These are phyloP conservation scores for Puccinia coronata DNA, from an alignment of 1,284 basidiomycete genomes.

Conservation along the genomic window DNA sequence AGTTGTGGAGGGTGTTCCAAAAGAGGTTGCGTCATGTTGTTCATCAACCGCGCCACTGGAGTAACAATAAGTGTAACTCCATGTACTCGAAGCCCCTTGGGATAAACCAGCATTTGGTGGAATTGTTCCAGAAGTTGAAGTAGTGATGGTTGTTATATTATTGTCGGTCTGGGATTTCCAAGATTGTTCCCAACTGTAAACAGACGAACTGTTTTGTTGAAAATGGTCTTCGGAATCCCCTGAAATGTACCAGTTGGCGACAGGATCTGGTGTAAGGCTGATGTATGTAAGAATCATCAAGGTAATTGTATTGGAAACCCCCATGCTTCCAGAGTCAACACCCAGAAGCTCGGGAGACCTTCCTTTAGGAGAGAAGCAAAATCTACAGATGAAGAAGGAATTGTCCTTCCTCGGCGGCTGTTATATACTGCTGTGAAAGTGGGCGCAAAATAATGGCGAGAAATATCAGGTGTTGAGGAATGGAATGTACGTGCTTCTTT, in stretches of 20 bases:
- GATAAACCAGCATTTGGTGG: constrained; percentile 3
- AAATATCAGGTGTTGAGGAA: constrained; percentile 16
- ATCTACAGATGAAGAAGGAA: neutral
- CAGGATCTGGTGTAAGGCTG: neutral
- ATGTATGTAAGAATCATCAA: neutral
- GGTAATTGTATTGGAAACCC: constrained; percentile 6
- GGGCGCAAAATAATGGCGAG: neutral
- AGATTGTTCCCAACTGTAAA: constrained; percentile 27
- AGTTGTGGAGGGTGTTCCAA: neutral
- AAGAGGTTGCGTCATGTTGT: neutral
- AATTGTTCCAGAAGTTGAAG: constrained; percentile 27
- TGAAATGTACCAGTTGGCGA: constrained; percentile 5
- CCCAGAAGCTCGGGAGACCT: neutral
- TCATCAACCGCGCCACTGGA: constrained; percentile 6
- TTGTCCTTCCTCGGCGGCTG: neutral
- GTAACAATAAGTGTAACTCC: constrained; percentile 35
- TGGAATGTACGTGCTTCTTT: constrained; percentile 11
- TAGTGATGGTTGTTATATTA: constrained; percentile 22
- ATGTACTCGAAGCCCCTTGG: constrained; percentile 20
- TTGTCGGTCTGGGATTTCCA: constrained; percentile 32
- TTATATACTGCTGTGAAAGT: neutral
- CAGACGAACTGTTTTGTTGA: neutral
- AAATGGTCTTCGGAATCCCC: neutral
- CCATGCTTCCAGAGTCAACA: neutral
- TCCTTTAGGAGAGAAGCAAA: neutral